phyloP scores from a whole-genome alignment of 2,329 filamentous ascomycete genomes.

The Trichoderma oligosporum region DNA sequence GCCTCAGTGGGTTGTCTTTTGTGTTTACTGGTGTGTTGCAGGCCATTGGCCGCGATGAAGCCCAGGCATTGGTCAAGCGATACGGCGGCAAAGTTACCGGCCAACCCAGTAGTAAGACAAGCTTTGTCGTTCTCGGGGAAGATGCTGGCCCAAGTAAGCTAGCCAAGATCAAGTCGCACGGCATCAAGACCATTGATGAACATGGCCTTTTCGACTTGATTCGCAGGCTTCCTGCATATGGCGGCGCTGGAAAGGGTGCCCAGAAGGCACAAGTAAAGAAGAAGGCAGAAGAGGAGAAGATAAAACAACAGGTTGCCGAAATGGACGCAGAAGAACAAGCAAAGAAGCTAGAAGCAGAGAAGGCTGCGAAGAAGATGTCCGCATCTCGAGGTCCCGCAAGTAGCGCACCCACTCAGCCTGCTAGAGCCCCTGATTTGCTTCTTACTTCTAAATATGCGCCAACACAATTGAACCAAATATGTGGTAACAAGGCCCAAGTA shows the following conservation, averaged over 20 bases:
- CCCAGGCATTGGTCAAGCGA: conserved; percentile 78
- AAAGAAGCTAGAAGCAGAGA: conserved; percentile 50
- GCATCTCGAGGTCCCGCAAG: conserved; percentile 29
- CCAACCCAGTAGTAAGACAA: conserved; percentile 88
- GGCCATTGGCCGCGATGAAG: conserved; percentile 78
- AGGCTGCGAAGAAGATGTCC: conserved; percentile 45
- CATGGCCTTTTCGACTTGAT: conserved; percentile 88
- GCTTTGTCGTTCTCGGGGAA: conserved; percentile 82
- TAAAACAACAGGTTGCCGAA: conserved; percentile 73
- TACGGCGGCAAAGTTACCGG: conserved; percentile 89
- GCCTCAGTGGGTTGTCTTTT: conserved; percentile 82
- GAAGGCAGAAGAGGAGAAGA: conserved; percentile 77
- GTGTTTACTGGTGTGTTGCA: conserved; percentile 91
- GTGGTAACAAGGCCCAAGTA: conserved; percentile 86
- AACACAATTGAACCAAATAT: conserved; percentile 78
- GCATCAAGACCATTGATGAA: conserved; percentile 90
- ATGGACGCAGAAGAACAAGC: conserved; percentile 78
- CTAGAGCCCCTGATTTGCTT: conserved; percentile 59
- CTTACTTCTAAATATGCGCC: conserved; percentile 97
- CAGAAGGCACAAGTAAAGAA: conserved; percentile 82
- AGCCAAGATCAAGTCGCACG: conserved; percentile 72
- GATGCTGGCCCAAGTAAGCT: conserved; percentile 95
- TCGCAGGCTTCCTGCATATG: conserved; percentile 72
- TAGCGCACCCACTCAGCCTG: conserved; percentile 37
- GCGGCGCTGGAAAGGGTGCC: conserved; percentile 82